These are phyloP conservation scores for Ananas comosus DNA, from an alignment of 176 grass and related monocot species.

Conservation along the genomic window DNA sequence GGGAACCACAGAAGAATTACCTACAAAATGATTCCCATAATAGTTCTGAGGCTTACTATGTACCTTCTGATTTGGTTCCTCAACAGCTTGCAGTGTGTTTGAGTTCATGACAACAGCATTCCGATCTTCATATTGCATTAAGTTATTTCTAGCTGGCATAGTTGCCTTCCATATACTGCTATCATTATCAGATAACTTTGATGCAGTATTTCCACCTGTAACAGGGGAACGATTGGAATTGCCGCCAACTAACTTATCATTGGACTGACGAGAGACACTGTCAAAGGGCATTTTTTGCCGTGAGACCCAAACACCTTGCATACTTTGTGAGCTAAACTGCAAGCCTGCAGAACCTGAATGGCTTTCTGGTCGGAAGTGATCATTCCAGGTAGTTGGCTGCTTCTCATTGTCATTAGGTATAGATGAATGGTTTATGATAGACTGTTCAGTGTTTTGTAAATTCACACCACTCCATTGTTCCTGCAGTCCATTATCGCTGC, in stretches of 20 bases:
- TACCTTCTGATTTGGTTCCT: constrained; percentile 8
- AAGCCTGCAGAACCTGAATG: neutral
- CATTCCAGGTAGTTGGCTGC: neutral
- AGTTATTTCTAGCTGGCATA: neutral
- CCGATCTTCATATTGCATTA: neutral
- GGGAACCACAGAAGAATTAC: neutral
- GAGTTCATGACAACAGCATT: constrained; percentile 6
- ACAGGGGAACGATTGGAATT: neutral
- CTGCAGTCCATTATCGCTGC: constrained; percentile 31
- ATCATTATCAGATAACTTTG: constrained; percentile 7
- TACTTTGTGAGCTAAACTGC: constrained; percentile 5
- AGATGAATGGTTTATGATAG: constrained; percentile 9
- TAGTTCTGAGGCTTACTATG: neutral
- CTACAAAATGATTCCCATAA: neutral
- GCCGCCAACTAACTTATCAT: constrained; percentile 6
- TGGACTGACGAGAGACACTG: neutral
- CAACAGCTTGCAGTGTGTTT: neutral
- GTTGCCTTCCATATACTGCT: neutral
- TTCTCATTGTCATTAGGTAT: constrained; percentile 8
- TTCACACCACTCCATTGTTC: constrained; percentile 33
- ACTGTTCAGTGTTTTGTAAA: constrained; percentile 23
- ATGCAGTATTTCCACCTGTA: neutral
- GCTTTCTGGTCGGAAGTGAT: neutral
- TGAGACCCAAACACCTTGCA: neutral
- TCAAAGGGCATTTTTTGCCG: constrained; percentile 6